Evolutionary conservation across 2,329 filamentous ascomycete genomes (phyloP).

Genomic region (Xylariaceae sp.): DNA sequence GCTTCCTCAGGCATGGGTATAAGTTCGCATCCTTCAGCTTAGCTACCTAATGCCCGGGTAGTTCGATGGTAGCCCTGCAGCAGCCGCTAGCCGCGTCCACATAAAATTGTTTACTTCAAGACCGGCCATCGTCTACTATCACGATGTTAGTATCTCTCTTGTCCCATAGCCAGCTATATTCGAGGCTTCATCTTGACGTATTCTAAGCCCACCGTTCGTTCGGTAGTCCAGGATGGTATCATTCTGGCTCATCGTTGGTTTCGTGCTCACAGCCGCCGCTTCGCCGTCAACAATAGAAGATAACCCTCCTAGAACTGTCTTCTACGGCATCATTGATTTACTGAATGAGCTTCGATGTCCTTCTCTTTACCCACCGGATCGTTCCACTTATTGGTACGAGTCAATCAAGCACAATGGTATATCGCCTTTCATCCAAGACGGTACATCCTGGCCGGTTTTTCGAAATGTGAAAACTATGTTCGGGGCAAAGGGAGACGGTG

Average conservation of each 20-base stretch:
- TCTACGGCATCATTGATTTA: not conserved
- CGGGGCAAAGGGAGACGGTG: conserved; percentile 28
- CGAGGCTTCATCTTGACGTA: not conserved
- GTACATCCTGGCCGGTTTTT: conserved; percentile 17
- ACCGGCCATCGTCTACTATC: not conserved
- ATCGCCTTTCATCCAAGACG: conserved; percentile 12
- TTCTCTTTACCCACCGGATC: conserved; percentile 3
- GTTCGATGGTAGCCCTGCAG: too few relatives aligned
- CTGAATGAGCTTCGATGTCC: conserved; percentile 7
- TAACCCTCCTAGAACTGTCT: not conserved
- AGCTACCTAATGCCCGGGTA: too few relatives aligned
- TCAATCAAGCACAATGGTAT: conserved; percentile 16
- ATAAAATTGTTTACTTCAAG: conserved; percentile 1
- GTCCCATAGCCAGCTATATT: not conserved
- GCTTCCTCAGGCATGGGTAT: not conserved
- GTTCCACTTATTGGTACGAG: conserved; percentile 16
- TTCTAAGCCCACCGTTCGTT: not conserved
- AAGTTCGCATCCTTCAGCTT: conserved; percentile 2
- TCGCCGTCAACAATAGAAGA: not conserved
- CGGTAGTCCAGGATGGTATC: conserved; percentile 4
- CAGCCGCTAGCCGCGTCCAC: not conserved
- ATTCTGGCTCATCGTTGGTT: not conserved
- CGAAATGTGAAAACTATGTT: conserved; percentile 18
- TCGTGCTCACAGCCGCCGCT: conserved; percentile 1
- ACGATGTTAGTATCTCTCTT: not conserved